Base-by-base conservation (phyloP, 352 stramenopile genomes). In the Phytopythium montanum region DNA sequence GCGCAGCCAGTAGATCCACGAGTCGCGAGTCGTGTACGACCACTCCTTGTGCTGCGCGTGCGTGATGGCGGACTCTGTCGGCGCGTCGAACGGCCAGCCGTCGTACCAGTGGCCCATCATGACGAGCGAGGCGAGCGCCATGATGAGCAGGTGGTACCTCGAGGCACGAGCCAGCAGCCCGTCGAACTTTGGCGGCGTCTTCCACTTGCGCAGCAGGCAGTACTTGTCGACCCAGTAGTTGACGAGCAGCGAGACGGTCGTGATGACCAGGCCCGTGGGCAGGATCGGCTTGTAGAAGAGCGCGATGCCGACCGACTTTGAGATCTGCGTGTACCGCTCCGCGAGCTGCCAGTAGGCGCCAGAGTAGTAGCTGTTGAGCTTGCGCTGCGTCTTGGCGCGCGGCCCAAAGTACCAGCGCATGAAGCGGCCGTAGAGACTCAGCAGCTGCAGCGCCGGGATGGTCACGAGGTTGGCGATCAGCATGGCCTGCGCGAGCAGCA, bases 181-280 rank as follows among this genome's bases (percentile, higher is more conserved):
- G 61, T 90, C 73, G 62, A 82, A 88, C 42, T 71, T 65, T 7
- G 81, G 83, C 12, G 69, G 80, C 10, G 74, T 80, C 61, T 85
- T 89, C 87, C 78, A 94, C 56, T 80, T 81, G 56, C 78, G 81
- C 53, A 92, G 64, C 45, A 93, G 56, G 45, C 84, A 93, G 58
- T 85, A 93, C 64, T 93, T 93, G 69, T 90, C 82, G 38, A 92
- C 79, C 81, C 81, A 91, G 66, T 89, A 93, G 56, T 88, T 91
- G 13, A 93, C 71, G 5, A 91, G 69, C 34, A 93, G 57, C 28
- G 78, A 86, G 34, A 89, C 54, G 8, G 75, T 62, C 33, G 80
- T 87, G 60, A 93, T 84, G 13, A 85, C 58, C 2, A 90, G 67
- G 0, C 83, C 83, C 12, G 80, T 89, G 0, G 79, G 79, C 1